A percentile compares a stretch with the other conserved stretches of the same genome.
Conservation (phyloP, 2,329 filamentous ascomycete genomes). For the Pseudofabraea citricarpa region DNA sequence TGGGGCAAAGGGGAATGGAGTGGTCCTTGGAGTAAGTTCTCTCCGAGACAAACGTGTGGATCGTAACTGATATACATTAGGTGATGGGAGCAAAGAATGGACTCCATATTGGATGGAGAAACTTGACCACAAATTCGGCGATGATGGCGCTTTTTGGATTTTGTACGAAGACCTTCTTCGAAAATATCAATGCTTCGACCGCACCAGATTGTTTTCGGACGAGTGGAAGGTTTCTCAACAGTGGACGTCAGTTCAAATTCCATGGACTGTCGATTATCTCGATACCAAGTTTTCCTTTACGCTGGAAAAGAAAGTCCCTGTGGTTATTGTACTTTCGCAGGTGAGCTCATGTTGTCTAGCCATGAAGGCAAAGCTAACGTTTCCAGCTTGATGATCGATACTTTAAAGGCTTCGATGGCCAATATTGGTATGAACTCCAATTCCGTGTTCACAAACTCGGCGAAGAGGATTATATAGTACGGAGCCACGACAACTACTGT, state of each 20-base stretch:
- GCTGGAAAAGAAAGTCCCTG: conserved; percentile 46
- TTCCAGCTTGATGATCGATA: conserved; percentile 50
- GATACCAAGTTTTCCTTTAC: conserved; percentile 55
- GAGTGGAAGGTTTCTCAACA: conserved; percentile 56
- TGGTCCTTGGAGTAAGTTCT: conserved; percentile 50
- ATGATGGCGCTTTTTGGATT: conserved; percentile 61
- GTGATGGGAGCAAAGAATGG: conserved; percentile 59
- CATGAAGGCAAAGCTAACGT: too few relatives aligned
- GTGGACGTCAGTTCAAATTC: conserved; percentile 57
- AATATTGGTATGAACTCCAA: conserved; percentile 43
- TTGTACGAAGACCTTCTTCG: conserved; percentile 56
- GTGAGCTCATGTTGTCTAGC: too few relatives aligned
- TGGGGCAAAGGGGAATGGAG: conserved; percentile 58
- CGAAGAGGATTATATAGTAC: conserved; percentile 51
- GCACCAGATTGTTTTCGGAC: conserved; percentile 54
- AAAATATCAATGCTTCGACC: conserved; percentile 55
- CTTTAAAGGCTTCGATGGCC: conserved; percentile 53
- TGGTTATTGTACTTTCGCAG: conserved; percentile 57
- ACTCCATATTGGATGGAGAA: conserved; percentile 53
- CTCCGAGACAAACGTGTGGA: too few relatives aligned
- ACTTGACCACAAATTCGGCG: conserved; percentile 54
- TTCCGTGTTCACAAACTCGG: conserved; percentile 42
- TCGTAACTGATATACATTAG: too few relatives aligned
- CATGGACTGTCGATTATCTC: conserved; percentile 56
- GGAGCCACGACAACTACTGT: conserved; percentile 46